Evolutionary conservation across 2,329 filamentous ascomycete genomes (phyloP).

Genomic region (Colletotrichum tropicale): DNA sequence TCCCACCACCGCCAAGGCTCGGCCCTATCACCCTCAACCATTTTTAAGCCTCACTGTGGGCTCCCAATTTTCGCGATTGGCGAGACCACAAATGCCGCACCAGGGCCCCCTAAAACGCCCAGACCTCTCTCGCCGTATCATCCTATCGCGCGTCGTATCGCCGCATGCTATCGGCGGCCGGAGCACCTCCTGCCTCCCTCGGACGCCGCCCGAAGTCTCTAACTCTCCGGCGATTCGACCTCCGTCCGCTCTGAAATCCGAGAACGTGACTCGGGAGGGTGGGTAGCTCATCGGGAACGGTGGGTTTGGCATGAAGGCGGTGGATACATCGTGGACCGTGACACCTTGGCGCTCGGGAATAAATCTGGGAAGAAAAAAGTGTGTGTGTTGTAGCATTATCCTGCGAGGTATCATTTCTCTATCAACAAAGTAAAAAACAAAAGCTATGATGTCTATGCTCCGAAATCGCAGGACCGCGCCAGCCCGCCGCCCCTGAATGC

Average conservation of each 20-base stretch:
- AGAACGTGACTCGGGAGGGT: neutral
- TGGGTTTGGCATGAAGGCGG: neutral
- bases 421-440: neutral
- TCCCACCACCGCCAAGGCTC: neutral
- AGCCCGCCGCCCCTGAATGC: neutral
- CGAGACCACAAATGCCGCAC: neutral
- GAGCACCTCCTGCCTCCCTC: neutral
- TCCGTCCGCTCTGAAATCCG: neutral
- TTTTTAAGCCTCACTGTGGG: neutral
- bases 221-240: neutral
- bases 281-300: neutral
- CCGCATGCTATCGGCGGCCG: neutral
- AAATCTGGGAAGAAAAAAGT: neutral
- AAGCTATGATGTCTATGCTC: neutral
- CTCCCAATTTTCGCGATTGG: neutral
- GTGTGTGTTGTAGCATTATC: neutral
- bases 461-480: neutral
- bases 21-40: neutral
- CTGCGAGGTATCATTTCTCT: slow-evolving; percentile 14
- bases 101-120: neutral
- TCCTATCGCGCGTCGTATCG: neutral
- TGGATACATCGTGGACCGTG: neutral
- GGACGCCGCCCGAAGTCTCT: neutral
- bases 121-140: accelerated
- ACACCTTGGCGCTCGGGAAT: neutral